A percentile compares a stretch with the other conserved stretches of the same genome.
These are phyloP conservation scores for Mortierella sp. DNA, from an alignment of 371 early-diverging fungal genomes.

Conservation along the genomic window DNA sequence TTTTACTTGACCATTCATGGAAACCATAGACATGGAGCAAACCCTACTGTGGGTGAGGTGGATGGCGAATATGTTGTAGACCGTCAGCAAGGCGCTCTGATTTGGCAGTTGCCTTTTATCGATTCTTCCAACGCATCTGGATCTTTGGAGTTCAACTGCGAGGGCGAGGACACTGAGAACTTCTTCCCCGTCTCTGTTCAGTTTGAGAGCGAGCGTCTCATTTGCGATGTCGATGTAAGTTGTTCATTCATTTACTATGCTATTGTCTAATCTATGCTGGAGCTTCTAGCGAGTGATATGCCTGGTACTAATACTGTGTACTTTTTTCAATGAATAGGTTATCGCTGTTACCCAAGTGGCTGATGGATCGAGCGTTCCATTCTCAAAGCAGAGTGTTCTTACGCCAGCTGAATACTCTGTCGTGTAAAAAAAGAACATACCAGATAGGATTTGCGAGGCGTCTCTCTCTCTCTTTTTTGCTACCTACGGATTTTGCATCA, in stretches of 20 bases:
- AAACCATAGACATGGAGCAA: conserved; percentile 68
- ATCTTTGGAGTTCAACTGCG: conserved; percentile 88
- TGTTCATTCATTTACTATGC: not conserved
- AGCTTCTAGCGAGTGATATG: too few species aligned
- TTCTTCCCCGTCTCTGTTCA: conserved; percentile 94
- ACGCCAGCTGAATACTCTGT: conserved; percentile 82
- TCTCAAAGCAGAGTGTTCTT: conserved; percentile 77
- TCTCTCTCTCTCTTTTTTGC: not conserved
- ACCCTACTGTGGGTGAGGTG: conserved; percentile 82
- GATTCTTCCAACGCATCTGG: conserved; percentile 83
- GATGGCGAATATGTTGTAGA: conserved; percentile 88
- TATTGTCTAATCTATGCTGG: not conserved
- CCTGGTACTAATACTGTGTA: not conserved
- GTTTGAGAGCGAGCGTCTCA: conserved; percentile 79
- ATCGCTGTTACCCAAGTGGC: conserved; percentile 66
- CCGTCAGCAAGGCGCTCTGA: conserved; percentile 75
- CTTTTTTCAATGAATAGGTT: conserved; percentile 42
- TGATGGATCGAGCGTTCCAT: conserved; percentile 68
- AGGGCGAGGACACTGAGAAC: conserved; percentile 82
- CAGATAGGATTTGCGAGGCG: not conserved
- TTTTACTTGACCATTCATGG: not conserved
- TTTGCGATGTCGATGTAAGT: conserved; percentile 85
- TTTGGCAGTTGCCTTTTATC: conserved; percentile 92
- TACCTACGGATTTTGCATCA: not conserved
- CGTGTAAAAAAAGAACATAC: conserved; percentile 60